A percentile compares a stretch with the other conserved stretches of the same genome.
These are phyloP conservation scores for Lodderomyces parapsilosis DNA, from an alignment of 1,139 yeast species.

Conservation along the genomic window DNA sequence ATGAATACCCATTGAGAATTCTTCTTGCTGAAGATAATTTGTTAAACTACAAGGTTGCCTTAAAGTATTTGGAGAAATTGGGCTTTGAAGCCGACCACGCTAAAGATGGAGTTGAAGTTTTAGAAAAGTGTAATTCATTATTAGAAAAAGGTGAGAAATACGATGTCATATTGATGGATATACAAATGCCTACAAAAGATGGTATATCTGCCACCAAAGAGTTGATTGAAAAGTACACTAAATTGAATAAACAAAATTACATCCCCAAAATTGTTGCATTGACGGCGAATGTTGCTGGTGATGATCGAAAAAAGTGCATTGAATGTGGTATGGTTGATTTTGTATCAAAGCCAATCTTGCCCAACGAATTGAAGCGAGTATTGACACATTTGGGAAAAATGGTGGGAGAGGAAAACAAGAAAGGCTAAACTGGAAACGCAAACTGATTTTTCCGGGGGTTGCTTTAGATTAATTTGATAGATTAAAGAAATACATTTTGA, in stretches of 20 bases:
- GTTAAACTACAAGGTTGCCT: slow-evolving; percentile 50
- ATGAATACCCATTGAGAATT: slow-evolving; percentile 42
- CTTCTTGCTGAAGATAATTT: slow-evolving; percentile 55
- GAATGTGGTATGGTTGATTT: slow-evolving; percentile 57
- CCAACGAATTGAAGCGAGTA: slow-evolving; percentile 41
- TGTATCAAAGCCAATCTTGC: slow-evolving; percentile 55
- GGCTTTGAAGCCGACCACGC: slow-evolving; percentile 58
- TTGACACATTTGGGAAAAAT: slow-evolving; percentile 17
- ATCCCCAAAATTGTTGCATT: slow-evolving; percentile 50
- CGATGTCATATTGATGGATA: slow-evolving; percentile 53
- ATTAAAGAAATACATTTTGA: no score
- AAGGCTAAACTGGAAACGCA: background rate
- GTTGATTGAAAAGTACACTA: slow-evolving; percentile 22
- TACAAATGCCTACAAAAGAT: slow-evolving; percentile 55
- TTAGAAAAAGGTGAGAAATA: slow-evolving; percentile 33
- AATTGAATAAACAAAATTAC: slow-evolving; percentile 24
- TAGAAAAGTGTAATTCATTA: slow-evolving; percentile 33
- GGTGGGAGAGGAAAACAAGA: slow-evolving; percentile 4
- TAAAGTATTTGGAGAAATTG: slow-evolving; percentile 49
- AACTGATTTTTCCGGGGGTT: background rate
- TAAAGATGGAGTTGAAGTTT: slow-evolving; percentile 50
- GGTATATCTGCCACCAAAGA: slow-evolving; percentile 47
- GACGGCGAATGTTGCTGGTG: slow-evolving; percentile 60
- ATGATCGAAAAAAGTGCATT: slow-evolving; percentile 48
- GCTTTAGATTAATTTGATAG: no score